Percentiles rank a stretch among this genome's conserved stretches.
Evolutionary conservation across 1,284 basidiomycete genomes (phyloP).

Genomic region (Ganoderma lingzhi): DNA sequence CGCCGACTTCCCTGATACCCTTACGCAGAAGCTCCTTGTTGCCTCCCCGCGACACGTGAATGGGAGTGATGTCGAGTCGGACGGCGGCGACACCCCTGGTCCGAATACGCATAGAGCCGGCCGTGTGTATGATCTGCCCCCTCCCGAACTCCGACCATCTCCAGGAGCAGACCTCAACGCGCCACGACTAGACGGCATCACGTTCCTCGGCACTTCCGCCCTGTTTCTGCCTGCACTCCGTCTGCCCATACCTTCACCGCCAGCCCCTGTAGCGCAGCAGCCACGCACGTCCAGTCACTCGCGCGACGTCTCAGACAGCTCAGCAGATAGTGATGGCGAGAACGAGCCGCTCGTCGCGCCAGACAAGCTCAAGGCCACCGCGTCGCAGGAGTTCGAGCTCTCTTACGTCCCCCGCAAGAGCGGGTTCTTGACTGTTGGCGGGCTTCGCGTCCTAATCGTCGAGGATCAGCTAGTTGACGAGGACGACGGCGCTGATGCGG

Average conservation of each 20-base stretch:
- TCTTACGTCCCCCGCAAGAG: slow-evolving; percentile 60
- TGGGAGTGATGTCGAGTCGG: slow-evolving; percentile 40
- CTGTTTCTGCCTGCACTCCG: slow-evolving; percentile 49
- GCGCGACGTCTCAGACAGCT: slow-evolving; percentile 37
- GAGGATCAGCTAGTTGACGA: slow-evolving; percentile 61
- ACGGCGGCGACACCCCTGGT: slow-evolving; percentile 36
- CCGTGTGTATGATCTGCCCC: slow-evolving; percentile 44
- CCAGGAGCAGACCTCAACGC: slow-evolving; percentile 34
- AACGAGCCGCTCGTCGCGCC: slow-evolving; percentile 38
- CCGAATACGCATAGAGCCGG: slow-evolving; percentile 31
- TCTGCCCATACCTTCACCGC: slow-evolving; percentile 24
- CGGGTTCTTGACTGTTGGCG: slow-evolving; percentile 69
- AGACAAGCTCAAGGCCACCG: slow-evolving; percentile 32
- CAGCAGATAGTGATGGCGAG: slow-evolving; percentile 43
- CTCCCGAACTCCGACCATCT: slow-evolving; percentile 53
- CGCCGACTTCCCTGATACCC: slow-evolving; percentile 54
- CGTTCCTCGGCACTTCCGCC: slow-evolving; percentile 64
- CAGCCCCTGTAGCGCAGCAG: not conserved
- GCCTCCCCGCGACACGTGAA: slow-evolving; percentile 46
- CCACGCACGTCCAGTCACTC: slow-evolving; percentile 21
- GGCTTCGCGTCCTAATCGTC: slow-evolving; percentile 66
- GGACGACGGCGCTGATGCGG: slow-evolving; percentile 50
- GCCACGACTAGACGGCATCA: slow-evolving; percentile 40
- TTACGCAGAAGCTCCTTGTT: slow-evolving; percentile 56
- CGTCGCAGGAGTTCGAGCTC: slow-evolving; percentile 63